Percentiles rank a stretch among this genome's conserved stretches.
Conservation (phyloP, 495 filamentous ascomycete species). For the Hypoxylon intermedium region DNA sequence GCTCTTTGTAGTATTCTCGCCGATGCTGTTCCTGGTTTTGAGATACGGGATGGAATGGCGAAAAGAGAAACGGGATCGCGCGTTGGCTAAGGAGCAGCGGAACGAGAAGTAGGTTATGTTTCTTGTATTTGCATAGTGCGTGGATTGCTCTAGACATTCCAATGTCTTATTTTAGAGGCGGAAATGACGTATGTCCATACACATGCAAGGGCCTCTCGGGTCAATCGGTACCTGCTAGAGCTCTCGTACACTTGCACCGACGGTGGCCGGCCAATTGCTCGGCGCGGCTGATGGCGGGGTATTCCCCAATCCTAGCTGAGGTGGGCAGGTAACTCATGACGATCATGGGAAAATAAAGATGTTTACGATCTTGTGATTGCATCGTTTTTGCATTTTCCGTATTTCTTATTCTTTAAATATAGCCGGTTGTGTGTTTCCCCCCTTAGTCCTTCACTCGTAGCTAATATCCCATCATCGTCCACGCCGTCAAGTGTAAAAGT, state of each 20-base stretch:
- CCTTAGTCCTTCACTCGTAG: too few species aligned
- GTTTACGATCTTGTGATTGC: slow-evolving; percentile 39
- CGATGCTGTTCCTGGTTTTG: slow-evolving; percentile 57
- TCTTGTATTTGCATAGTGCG: too few species aligned
- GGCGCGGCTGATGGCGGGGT: slow-evolving; percentile 37
- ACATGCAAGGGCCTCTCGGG: background rate
- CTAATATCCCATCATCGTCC: too few species aligned
- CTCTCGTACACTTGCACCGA: background rate
- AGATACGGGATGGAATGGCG: slow-evolving; percentile 51
- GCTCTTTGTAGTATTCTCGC: slow-evolving; percentile 60
- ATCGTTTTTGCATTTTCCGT: background rate
- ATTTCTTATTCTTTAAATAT: too few species aligned
- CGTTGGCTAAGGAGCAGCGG: slow-evolving; percentile 20
- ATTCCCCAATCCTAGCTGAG: too few species aligned
- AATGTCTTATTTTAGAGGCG: background rate
- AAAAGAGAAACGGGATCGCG: slow-evolving; percentile 24
- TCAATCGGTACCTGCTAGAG: too few species aligned
- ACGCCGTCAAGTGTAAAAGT: too few species aligned
- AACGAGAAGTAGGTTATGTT: too few species aligned
- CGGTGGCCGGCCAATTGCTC: slow-evolving; percentile 33
- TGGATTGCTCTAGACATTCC: background rate
- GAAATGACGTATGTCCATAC: slow-evolving; percentile 1
- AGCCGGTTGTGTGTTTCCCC: too few species aligned
- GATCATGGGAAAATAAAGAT: slow-evolving; percentile 31
- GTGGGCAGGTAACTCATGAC: slow-evolving; percentile 40